Evolutionary conservation across 805 yeast genomes (phyloP), one percentile per base, ranked within the genome.

Genomic region (Starmera dryadoides): DNA sequence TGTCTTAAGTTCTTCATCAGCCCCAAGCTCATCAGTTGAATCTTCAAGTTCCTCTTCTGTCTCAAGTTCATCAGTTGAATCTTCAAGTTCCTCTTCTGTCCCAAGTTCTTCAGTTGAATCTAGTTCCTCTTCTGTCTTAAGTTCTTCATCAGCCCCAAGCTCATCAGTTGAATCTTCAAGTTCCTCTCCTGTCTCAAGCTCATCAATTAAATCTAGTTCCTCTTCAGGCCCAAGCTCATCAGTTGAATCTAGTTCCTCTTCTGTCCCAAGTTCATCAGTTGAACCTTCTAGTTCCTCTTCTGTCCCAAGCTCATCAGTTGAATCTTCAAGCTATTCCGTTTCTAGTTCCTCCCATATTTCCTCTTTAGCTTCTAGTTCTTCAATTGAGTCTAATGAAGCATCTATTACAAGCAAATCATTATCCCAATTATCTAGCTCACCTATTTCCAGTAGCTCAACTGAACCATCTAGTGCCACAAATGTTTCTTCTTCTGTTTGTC

Each of bases 161-260:
- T 37, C 33, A 17, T 33, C 35, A 17, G 42, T 16, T 39, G 42
- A 45, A 35, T 45, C 21, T 38, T 39, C 34, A 29, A 31, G 25
- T 21, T 21, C 23, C 6, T 21, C 23, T 9, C 9, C 23, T 6
- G 23, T 21, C 9, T 9, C 23, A 21, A 21, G 23, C 9, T 21
- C 23, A 32, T 33, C 44, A 28, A 35, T 34, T 32, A 36, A 26
- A 32, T 54, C 38, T 49, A 51, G 33, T 36, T 53, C 38, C 18
- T 23, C 17, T 26, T 34, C 55, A 55, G 3, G 46, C 35, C 37
- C 43, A 53, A 21, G 40, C 44, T 40, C 44, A n/a, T 25, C 15
- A 17, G 15, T 30, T 18, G 29, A 25, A 19, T 34, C 38, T 16
- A 30, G 19, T 19, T 22, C 33, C 22, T 21, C 22, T 22, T 29